Evolutionary conservation across 202 grass and related monocot genomes (phyloP).

Genomic region (Setaria italica): DNA sequence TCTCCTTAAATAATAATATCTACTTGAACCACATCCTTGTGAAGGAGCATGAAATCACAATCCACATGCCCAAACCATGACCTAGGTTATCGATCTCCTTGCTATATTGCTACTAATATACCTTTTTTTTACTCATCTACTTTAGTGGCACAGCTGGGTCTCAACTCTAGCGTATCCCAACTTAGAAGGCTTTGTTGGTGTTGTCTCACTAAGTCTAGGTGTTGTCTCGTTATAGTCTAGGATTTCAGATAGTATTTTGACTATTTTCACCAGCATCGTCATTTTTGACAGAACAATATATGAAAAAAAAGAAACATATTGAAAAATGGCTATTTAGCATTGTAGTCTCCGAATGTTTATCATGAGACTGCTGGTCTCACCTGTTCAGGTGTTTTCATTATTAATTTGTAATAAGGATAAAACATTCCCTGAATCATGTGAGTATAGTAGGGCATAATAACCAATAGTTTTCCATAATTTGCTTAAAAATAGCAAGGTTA

Average conservation of each 20-base stretch:
- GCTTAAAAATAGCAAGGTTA: not conserved
- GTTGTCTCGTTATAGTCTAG: not conserved
- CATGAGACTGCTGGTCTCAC: not conserved
- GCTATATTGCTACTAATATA: not conserved
- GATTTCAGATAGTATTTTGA: not conserved
- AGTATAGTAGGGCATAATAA: constrained; percentile 3
- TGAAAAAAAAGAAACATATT: constrained; percentile 1
- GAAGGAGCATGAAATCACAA: constrained; percentile 3
- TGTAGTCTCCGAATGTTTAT: not conserved
- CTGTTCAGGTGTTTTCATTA: not conserved
- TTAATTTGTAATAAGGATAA: not conserved
- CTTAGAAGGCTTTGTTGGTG: not conserved
- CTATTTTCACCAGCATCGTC: constrained; percentile 1
- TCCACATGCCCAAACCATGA: not conserved
- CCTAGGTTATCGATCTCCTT: constrained; percentile 9
- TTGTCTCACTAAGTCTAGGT: too few relatives aligned
- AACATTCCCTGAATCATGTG: not conserved
- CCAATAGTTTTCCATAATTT: not conserved
- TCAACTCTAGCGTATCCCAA: not conserved
- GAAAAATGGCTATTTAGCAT: constrained; percentile 11
- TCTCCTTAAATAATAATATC: not conserved
- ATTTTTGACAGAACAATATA: not conserved
- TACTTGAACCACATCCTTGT: not conserved
- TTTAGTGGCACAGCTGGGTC: not conserved
- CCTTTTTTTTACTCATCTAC: not conserved